Percentiles rank a stretch among this genome's conserved stretches.
phyloP scores from a whole-genome alignment of 345 rosid species.

The Combretum micranthum region DNA sequence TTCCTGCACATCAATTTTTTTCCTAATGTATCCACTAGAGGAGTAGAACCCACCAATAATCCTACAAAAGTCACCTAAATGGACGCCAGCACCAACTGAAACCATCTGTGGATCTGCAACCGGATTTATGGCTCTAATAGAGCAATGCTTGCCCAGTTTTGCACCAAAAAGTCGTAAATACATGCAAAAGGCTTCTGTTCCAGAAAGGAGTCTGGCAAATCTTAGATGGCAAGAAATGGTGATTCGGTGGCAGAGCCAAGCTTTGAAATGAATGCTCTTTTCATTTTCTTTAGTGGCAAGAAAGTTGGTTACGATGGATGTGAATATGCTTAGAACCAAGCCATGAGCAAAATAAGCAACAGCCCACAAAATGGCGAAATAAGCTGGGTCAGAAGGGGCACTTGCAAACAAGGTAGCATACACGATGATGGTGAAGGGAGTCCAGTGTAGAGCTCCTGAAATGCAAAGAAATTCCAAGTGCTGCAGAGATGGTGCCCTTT shows the following conservation, averaged over 20 bases:
- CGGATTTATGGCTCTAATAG: conserved; percentile 61
- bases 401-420: conserved; percentile 33
- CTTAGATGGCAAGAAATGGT: conserved; percentile 50
- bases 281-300: conserved; percentile 27
- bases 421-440: conserved; percentile 39
- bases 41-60: conserved; percentile 40
- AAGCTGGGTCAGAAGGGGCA: conserved; percentile 22
- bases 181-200: conserved; percentile 54
- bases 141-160: conserved; percentile 44
- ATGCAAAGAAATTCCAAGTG: conserved; percentile 40
- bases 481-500: conserved; percentile 28
- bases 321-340: conserved; percentile 41
- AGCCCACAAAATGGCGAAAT: conserved; percentile 28
- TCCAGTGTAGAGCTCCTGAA: conserved; percentile 58
- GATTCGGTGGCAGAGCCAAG: conserved; percentile 44
- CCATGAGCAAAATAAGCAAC: conserved; percentile 42
- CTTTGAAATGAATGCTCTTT: conserved; percentile 20
- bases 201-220: conserved; percentile 56
- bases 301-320: conserved; percentile 23
- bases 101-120: conserved; percentile 43
- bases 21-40: conserved; percentile 24
- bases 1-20: conserved; percentile 37
- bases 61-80: conserved; percentile 60
- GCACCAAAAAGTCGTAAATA: conserved; percentile 52
- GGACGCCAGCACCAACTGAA: conserved; percentile 44